A percentile compares a stretch with the other conserved stretches of the same genome.
phyloP scores from a whole-genome alignment of 2,329 filamentous ascomycete genomes.

The Metarhizium album region DNA sequence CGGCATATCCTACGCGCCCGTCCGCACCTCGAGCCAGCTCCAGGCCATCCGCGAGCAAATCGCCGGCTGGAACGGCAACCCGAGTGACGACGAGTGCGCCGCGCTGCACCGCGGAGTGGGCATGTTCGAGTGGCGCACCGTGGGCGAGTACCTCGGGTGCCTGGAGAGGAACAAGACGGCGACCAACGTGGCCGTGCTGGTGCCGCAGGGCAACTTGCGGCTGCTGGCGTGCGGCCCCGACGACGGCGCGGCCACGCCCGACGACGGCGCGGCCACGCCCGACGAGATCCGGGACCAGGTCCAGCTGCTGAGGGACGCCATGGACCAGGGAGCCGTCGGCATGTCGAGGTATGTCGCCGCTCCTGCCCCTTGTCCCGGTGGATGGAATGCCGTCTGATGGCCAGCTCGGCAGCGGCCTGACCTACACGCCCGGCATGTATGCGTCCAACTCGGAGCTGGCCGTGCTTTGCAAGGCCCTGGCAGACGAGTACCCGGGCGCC shows the following conservation, averaged over 20 bases:
- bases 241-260: slow-evolving; percentile 10
- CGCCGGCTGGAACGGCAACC: slow-evolving; percentile 16
- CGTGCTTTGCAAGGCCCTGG: slow-evolving; percentile 11
- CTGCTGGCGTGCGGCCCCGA: slow-evolving; percentile 14
- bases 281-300: slow-evolving; percentile 13
- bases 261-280: slow-evolving; percentile 9
- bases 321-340: slow-evolving; percentile 13
- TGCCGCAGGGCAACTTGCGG: slow-evolving; percentile 15
- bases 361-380: not conserved
- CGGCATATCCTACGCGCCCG: slow-evolving; percentile 14
- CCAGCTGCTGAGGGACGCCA: slow-evolving; percentile 11
- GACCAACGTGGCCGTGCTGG: slow-evolving; percentile 15
- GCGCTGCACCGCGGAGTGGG: slow-evolving; percentile 8
- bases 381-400: not conserved
- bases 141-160: slow-evolving; percentile 15
- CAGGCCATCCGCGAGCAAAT: slow-evolving; percentile 14
- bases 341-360: slow-evolving; percentile 12
- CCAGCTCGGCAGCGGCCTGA: slow-evolving; percentile 11
- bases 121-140: slow-evolving; percentile 14
- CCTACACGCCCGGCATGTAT: slow-evolving; percentile 17
- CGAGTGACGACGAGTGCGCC: slow-evolving; percentile 13
- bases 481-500: slow-evolving; percentile 12
- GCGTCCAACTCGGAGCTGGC: slow-evolving; percentile 15
- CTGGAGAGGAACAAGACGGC: slow-evolving; percentile 13
- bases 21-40: slow-evolving; percentile 10